Percentiles rank a stretch among this genome's conserved stretches.
Conservation (phyloP, 2,329 filamentous ascomycete genomes). For the Fusarium newnesense region DNA sequence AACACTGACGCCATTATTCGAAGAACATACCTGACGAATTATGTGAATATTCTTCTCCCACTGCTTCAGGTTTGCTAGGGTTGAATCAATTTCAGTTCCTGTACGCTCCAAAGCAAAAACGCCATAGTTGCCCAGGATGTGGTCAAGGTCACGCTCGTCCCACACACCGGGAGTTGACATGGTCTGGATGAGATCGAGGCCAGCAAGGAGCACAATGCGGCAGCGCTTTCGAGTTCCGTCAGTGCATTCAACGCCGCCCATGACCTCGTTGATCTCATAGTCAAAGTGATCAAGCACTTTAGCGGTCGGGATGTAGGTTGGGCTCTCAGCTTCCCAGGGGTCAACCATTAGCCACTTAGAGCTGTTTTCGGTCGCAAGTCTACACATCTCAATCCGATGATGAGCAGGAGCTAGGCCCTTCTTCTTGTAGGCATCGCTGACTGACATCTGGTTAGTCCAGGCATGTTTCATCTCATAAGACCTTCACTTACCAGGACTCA, state of each 20-base stretch:
- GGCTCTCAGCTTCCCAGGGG: conserved; percentile 86
- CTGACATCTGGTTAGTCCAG: conserved; percentile 19
- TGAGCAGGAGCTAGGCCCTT: conserved; percentile 51
- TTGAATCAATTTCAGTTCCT: conserved; percentile 89
- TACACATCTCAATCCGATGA: conserved; percentile 76
- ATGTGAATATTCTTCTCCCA: conserved; percentile 90
- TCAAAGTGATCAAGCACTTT: conserved; percentile 92
- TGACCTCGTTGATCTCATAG: conserved; percentile 81
- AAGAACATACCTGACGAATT: conserved; percentile 66
- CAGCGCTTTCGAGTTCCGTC: conserved; percentile 74
- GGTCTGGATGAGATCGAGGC: conserved; percentile 78
- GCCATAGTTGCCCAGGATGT: conserved; percentile 86
- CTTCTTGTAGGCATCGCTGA: conserved; percentile 52
- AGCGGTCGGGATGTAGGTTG: conserved; percentile 86
- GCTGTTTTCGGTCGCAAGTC: conserved; percentile 79
- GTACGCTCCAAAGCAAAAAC: conserved; percentile 88
- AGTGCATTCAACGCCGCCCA: conserved; percentile 78
- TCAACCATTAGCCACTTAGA: conserved; percentile 85
- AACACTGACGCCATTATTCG: background rate
- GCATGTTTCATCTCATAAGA: background rate
- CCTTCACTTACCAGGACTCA: conserved; percentile 44
- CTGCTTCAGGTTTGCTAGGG: conserved; percentile 80
- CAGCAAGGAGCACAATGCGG: conserved; percentile 83
- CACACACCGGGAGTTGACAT: conserved; percentile 81
- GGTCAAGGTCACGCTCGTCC: conserved; percentile 84